Percentiles rank a stretch among this genome's conserved stretches.
Evolutionary conservation across 768 basidiomycete genomes (phyloP).

Genomic region (Guyanaporus albipodus): DNA sequence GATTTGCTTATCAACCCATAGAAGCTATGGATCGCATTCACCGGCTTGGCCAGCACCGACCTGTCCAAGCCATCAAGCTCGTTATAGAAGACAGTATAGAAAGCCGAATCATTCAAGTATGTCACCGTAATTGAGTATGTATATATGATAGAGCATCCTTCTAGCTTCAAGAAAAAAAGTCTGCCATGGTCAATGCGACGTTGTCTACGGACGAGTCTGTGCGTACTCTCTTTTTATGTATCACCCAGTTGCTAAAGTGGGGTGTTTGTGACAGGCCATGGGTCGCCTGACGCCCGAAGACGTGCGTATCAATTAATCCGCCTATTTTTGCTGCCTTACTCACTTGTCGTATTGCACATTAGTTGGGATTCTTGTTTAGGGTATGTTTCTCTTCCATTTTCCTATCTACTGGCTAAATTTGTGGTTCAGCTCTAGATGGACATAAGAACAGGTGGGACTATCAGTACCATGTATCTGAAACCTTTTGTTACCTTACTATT

Average conservation of each 20-base stretch:
- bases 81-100: conserved; percentile 97
- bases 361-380: conserved; percentile 47
- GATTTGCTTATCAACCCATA: conserved; percentile 30
- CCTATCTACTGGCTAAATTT: background rate
- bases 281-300: conserved; percentile 88
- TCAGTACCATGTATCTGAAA: too few relatives aligned
- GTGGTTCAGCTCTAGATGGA: conserved; percentile 18
- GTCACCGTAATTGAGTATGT: conserved; percentile 6
- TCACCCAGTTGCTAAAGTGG: conserved; percentile 10
- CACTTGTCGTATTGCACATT: background rate
- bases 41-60: conserved; percentile 90
- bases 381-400: conserved; percentile 27
- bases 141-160: background rate
- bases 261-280: conserved; percentile 61
- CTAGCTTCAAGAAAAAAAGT: conserved; percentile 94
- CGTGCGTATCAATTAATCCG: conserved; percentile 35
- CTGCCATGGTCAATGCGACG: conserved; percentile 90
- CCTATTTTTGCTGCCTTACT: conserved; percentile 4
- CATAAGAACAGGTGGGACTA: background rate
- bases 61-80: conserved; percentile 90
- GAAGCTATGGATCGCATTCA: conserved; percentile 98
- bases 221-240: conserved; percentile 20
- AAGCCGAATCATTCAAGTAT: conserved; percentile 83
- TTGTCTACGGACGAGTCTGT: conserved; percentile 78
- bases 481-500: too few relatives aligned